Conservation (phyloP, 2,329 filamentous ascomycete species). For the Alternaria sp. region DNA sequence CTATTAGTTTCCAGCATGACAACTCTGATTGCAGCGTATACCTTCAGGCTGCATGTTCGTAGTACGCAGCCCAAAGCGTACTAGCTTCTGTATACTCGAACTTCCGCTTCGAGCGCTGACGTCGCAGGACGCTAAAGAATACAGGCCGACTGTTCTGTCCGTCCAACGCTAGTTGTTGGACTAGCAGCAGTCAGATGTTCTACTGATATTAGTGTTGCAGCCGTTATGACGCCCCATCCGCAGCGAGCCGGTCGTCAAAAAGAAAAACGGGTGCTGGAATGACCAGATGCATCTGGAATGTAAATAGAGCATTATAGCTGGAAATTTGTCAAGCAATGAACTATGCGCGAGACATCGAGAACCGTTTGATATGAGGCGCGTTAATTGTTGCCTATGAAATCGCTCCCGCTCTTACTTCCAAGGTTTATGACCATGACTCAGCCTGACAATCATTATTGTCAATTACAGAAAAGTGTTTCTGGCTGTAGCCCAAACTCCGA, state of each 20-base stretch:
- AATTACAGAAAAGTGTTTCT: background rate
- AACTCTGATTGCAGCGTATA: background rate
- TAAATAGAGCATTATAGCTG: background rate
- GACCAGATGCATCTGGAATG: background rate
- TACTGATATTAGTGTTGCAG: background rate
- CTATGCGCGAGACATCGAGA: background rate
- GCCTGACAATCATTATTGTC: background rate
- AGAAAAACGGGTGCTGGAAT: background rate
- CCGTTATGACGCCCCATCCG: background rate
- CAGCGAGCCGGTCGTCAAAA: background rate
- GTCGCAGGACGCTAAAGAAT: background rate
- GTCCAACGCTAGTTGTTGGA: background rate
- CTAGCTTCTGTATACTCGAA: background rate
- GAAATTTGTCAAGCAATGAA: background rate
- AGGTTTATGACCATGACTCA: background rate
- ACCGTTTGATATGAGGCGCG: background rate
- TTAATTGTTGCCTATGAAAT: background rate
- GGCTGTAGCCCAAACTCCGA: constrained; percentile 1
- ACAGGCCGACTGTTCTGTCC: background rate
- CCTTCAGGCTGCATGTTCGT: background rate
- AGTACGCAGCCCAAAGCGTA: background rate
- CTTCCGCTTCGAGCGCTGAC: background rate
- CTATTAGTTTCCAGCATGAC: background rate
- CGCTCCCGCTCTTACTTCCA: background rate
- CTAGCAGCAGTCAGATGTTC: background rate